Percentiles rank a stretch among this genome's conserved stretches.
phyloP scores from a whole-genome alignment of 371 early-diverging fungal species.

The Mucor mucedo region DNA sequence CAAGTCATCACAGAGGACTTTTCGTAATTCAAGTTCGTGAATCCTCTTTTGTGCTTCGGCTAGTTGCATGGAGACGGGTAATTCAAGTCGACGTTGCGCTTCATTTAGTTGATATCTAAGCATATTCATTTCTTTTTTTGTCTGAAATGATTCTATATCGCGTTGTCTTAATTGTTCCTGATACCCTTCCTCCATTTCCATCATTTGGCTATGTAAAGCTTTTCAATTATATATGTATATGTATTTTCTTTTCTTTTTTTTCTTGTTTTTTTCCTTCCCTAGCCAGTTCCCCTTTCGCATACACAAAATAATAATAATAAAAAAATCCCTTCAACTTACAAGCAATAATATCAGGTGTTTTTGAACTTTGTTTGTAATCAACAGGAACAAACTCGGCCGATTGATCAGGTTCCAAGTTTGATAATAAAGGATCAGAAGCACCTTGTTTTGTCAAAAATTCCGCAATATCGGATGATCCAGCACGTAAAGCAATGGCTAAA shows the following conservation, averaged over 20 bases:
- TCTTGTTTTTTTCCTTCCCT: too few species aligned
- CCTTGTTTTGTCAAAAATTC: constrained; percentile 81
- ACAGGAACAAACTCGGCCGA: constrained; percentile 14
- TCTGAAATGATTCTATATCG: constrained; percentile 58
- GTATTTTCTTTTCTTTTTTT: background rate
- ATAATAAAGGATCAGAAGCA: constrained; percentile 54
- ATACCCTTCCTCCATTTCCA: constrained; percentile 63
- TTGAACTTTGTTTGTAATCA: constrained; percentile 21
- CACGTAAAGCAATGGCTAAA: constrained; percentile 81
- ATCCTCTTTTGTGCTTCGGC: constrained; percentile 63
- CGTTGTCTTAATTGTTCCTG: constrained; percentile 58
- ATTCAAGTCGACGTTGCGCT: constrained; percentile 46
- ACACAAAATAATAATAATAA: background rate
- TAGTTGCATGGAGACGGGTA: constrained; percentile 43
- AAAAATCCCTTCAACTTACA: constrained; percentile 35
- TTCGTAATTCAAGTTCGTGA: constrained; percentile 40
- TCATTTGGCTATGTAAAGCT: constrained; percentile 64
- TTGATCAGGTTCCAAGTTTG: constrained; percentile 13
- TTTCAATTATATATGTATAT: background rate
- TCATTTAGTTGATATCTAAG: constrained; percentile 50
- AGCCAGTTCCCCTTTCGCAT: background rate
- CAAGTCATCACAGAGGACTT: constrained; percentile 35
- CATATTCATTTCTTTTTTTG: constrained; percentile 67
- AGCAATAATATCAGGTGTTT: constrained; percentile 45
- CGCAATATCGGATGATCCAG: constrained; percentile 69